Evolutionary conservation across 768 basidiomycete species (phyloP), one percentile per base, ranked within the genome.

Genomic region (Mycena latifolia): DNA sequence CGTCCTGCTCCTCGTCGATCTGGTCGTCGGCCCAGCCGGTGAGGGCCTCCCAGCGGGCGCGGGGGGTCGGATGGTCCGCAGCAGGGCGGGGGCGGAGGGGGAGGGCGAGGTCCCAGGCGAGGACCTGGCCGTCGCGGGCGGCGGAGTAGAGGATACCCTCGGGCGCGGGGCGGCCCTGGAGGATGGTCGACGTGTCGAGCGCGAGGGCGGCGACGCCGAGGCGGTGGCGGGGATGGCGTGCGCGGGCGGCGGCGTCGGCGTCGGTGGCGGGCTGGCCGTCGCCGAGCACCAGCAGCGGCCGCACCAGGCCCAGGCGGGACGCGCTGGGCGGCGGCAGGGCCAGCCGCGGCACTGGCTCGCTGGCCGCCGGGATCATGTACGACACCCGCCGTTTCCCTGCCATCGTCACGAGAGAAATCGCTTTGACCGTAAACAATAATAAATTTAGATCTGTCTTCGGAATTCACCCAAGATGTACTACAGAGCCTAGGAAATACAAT

Each of bases 101-200:
- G 25, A 70, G 46, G 37, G 85, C 87, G 27, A 96, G 82, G 73
- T 98, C 96, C 93, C 95, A 96, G 11, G 91, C 88, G 41, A 96
- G 89, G 50, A 97, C 83, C 46, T 95, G 82, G 0, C 96, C 96
- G 79, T 98, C 96, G 62, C 96, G 82, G 25, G 94, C 95, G 28
- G 91, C 95, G 3, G 94, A 89, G 75, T 98, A 98, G 3, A 98
- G 79, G 45, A 98, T 96, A 6, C 96, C 96, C 69, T 93, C 89
- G 0, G 96, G 95, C 5, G 84, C 73, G 6, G 77, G 63, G n/a
- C 81, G 82, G 7, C 91, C 91, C n/a, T 84, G 74, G 9, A 98
- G 84, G 51, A 86, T 85, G 3, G 96, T 97, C 0, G 93, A 90
- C 0, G 87, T 85, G 77, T 98, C 96, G 24, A 98, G 81, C 0